phyloP scores from a whole-genome alignment of 805 yeast species.

The Wickerhamomyces xylosicus region DNA sequence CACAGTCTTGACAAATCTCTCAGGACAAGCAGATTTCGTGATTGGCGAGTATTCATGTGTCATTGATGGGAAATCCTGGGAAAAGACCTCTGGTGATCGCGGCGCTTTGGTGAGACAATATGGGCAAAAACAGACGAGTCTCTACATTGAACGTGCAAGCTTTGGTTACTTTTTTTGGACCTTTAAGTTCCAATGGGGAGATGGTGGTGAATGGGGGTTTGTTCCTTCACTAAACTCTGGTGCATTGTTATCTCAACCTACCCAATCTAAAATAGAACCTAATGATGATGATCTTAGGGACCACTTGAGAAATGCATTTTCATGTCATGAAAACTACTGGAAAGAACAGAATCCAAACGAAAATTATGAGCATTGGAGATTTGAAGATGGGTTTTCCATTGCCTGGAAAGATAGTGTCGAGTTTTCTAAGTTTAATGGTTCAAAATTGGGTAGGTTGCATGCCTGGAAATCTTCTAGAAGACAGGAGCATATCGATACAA shows the following conservation, averaged over 20 bases:
- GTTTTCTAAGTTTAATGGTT: constrained; percentile 60
- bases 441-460: constrained; percentile 61
- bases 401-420: constrained; percentile 68
- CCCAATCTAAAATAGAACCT: constrained; percentile 25
- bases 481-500: constrained; percentile 43
- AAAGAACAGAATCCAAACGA: constrained; percentile 40
- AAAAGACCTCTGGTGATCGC: constrained; percentile 34
- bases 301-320: constrained; percentile 25
- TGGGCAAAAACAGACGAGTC: constrained; percentile 44
- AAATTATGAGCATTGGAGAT: constrained; percentile 73
- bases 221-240: constrained; percentile 63
- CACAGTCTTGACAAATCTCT: constrained; percentile 39
- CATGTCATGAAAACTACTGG: constrained; percentile 63
- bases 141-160: constrained; percentile 42
- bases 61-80: constrained; percentile 70
- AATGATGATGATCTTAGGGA: constrained; percentile 30
- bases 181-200: constrained; percentile 73
- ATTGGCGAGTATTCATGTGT: constrained; percentile 92
- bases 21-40: constrained; percentile 51
- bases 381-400: constrained; percentile 61
- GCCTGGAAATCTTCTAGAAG: constrained; percentile 62
- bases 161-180: constrained; percentile 90
- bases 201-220: constrained; percentile 97
- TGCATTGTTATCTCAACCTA: constrained; percentile 31
- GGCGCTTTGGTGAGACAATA: constrained; percentile 45